Conservation (phyloP, 139 green algal genomes). For the Chlorella sorokiniana region DNA sequence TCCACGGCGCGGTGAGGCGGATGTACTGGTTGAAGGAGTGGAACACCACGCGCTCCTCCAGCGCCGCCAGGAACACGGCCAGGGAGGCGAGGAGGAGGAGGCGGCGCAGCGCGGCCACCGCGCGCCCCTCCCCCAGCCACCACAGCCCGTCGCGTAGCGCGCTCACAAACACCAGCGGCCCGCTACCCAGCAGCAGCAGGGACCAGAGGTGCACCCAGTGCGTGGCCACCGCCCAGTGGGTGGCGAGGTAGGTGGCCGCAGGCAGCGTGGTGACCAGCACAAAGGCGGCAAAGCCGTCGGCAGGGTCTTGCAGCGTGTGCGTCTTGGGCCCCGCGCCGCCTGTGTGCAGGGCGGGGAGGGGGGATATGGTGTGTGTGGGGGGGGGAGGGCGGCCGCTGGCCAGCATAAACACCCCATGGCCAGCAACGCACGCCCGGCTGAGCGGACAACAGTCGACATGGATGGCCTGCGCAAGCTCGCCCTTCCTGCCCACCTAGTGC, state of each 20-base stretch:
- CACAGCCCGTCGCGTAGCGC: slow-evolving; percentile 71
- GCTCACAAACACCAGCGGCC: slow-evolving; percentile 63
- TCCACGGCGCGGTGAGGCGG: slow-evolving; percentile 82
- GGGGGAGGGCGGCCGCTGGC: not conserved
- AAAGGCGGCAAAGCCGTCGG: slow-evolving; percentile 61
- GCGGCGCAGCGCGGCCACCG: slow-evolving; percentile 25
- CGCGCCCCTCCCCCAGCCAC: slow-evolving; percentile 65
- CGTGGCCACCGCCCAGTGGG: slow-evolving; percentile 62
- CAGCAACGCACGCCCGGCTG: not conserved
- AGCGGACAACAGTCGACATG: not conserved
- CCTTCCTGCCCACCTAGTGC: not conserved
- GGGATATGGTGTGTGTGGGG: not conserved
- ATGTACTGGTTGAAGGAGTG: slow-evolving; percentile 92
- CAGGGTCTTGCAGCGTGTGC: slow-evolving; percentile 48
- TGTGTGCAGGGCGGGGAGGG: not conserved
- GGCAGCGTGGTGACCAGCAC: slow-evolving; percentile 66
- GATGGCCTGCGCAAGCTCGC: no score
- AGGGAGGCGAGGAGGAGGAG: slow-evolving; percentile 50
- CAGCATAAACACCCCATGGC: not conserved
- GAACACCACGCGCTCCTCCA: slow-evolving; percentile 93
- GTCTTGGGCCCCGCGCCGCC: slow-evolving; percentile 11
- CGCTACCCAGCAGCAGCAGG: slow-evolving; percentile 71
- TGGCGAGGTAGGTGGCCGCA: slow-evolving; percentile 58
- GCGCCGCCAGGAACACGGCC: slow-evolving; percentile 61
- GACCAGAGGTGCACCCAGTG: slow-evolving; percentile 71